Percentiles rank a stretch among this genome's conserved stretches.
Conservation (phyloP, 768 basidiomycete species). For the Chalciporus piperatus region DNA sequence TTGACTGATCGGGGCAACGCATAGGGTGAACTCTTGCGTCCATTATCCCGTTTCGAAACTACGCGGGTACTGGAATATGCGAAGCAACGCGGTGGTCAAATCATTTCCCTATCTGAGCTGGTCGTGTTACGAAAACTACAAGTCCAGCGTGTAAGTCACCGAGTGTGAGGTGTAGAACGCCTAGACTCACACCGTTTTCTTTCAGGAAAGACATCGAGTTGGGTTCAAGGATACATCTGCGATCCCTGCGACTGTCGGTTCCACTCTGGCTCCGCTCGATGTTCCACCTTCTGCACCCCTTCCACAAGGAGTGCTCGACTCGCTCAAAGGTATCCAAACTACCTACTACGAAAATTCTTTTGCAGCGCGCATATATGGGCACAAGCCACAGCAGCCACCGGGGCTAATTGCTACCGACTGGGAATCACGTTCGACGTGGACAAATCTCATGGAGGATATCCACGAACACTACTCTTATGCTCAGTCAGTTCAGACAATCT, state of each 20-base stretch:
- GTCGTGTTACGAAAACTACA: constrained; percentile 46
- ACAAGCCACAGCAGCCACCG: constrained; percentile 18
- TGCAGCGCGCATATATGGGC: constrained; percentile 57
- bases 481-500: constrained; percentile 44
- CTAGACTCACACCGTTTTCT: background rate
- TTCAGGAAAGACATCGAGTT: constrained; percentile 22
- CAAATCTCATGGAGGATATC: constrained; percentile 70
- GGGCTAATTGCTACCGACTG: constrained; percentile 63
- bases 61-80: constrained; percentile 32
- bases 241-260: constrained; percentile 3
- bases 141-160: constrained; percentile 33
- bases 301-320: constrained; percentile 42
- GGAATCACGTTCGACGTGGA: constrained; percentile 72
- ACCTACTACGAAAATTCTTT: constrained; percentile 70
- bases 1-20: background rate
- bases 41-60: constrained; percentile 42
- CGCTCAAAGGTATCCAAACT: constrained; percentile 52
- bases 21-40: constrained; percentile 37
- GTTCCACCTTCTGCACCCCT: constrained; percentile 20
- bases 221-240: constrained; percentile 5
- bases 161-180: background rate
- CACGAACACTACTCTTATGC: constrained; percentile 58
- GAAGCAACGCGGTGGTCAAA: constrained; percentile 10
- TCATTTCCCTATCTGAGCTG: constrained; percentile 28
- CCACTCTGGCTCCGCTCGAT: constrained; percentile 28